phyloP scores from a whole-genome alignment of 352 stramenopile species.

The Globisporangium parvum region DNA sequence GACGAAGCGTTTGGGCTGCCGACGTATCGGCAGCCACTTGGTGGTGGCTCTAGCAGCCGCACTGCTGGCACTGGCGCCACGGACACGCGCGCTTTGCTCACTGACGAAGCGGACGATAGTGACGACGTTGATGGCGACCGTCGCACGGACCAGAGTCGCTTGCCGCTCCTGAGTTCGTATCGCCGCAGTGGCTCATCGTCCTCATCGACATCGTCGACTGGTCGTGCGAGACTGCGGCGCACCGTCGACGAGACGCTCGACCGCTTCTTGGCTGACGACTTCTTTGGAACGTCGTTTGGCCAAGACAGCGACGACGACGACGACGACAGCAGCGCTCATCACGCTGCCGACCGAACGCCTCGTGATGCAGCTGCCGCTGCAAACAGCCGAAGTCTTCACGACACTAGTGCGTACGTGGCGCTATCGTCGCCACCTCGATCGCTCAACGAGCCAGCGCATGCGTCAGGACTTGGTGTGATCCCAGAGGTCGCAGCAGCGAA shows the following conservation, averaged over 20 bases:
- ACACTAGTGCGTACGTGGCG: neutral
- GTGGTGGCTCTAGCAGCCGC: slow-evolving; percentile 4
- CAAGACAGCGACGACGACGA: slow-evolving; percentile 18
- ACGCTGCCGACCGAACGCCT: neutral
- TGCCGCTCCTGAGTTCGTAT: slow-evolving; percentile 43
- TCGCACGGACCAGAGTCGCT: slow-evolving; percentile 41
- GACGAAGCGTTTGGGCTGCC: slow-evolving; percentile 38
- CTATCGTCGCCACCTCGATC: slow-evolving; percentile 4
- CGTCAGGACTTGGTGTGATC: slow-evolving; percentile 34
- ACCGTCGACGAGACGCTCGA: slow-evolving; percentile 32
- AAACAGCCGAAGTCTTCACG: slow-evolving; percentile 8
- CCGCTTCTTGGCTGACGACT: slow-evolving; percentile 53
- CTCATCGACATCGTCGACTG: slow-evolving; percentile 11
- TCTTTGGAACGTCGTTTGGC: slow-evolving; percentile 57
- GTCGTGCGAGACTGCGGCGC: slow-evolving; percentile 18
- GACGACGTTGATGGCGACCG: slow-evolving; percentile 23
- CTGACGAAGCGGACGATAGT: slow-evolving; percentile 23
- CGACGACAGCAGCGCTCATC: slow-evolving; percentile 13
- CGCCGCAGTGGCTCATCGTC: slow-evolving; percentile 20
- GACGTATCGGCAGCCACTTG: slow-evolving; percentile 21
- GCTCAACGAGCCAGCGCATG: slow-evolving; percentile 10
- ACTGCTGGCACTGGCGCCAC: too few relatives aligned
- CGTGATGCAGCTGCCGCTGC: slow-evolving; percentile 6
- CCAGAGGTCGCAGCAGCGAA: slow-evolving; percentile 62
- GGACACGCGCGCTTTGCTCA: slow-evolving; percentile 16